Evolutionary conservation across 106 monocot species (phyloP).

Genomic region (Acorus gramineus): DNA sequence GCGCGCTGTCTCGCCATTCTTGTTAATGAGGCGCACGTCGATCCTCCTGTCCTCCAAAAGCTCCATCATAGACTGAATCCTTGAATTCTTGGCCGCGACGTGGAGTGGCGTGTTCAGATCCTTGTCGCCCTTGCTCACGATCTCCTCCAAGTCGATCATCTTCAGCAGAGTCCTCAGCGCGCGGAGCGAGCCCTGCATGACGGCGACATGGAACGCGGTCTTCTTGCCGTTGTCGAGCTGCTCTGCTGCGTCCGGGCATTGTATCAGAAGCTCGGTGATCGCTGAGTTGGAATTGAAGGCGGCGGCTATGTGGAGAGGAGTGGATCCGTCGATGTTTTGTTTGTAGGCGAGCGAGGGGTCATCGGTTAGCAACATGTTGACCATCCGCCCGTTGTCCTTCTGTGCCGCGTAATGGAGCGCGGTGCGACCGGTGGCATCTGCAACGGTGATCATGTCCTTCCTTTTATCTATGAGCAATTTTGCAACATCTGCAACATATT

Average conservation of each 20-base stretch:
- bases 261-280: slow-evolving; percentile 19
- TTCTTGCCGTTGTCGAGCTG: slow-evolving; percentile 5
- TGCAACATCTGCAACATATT: no score
- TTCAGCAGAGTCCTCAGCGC: slow-evolving; percentile 28
- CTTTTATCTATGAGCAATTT: neutral
- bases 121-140: slow-evolving; percentile 23
- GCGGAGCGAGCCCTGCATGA: slow-evolving; percentile 5
- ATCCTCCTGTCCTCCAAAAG: slow-evolving; percentile 22
- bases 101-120: slow-evolving; percentile 31
- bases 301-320: slow-evolving; percentile 31
- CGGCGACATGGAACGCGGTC: slow-evolving; percentile 26
- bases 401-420: slow-evolving; percentile 35
- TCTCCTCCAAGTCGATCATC: slow-evolving; percentile 9
- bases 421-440: slow-evolving; percentile 11
- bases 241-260: slow-evolving; percentile 31
- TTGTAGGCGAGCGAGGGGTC: slow-evolving; percentile 14
- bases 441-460: slow-evolving; percentile 8
- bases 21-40: slow-evolving; percentile 18
- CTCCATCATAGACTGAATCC: slow-evolving; percentile 17
- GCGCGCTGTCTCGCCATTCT: slow-evolving; percentile 9
- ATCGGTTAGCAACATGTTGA: slow-evolving; percentile 15
- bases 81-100: slow-evolving; percentile 17
- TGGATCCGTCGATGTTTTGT: slow-evolving; percentile 1
- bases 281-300: slow-evolving; percentile 8
- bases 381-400: slow-evolving; percentile 12